Conservation (phyloP, 1,139 yeast species). For the Pichia sp. region DNA sequence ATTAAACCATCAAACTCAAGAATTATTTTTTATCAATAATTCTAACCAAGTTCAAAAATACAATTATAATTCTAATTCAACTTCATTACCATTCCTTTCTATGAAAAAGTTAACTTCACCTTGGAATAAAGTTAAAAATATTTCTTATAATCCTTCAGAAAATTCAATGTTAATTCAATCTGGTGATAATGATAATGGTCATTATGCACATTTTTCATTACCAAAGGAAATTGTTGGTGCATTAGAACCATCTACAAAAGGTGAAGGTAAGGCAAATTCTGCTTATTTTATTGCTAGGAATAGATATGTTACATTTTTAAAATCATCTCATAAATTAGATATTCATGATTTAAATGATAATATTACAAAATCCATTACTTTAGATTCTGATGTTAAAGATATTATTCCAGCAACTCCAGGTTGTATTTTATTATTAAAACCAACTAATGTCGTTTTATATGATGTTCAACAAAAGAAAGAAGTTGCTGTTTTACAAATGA, state of each 20-base stretch:
- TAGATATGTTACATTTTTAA: slow-evolving; percentile 79
- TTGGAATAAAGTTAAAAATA: slow-evolving; percentile 79
- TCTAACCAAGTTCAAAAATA: slow-evolving; percentile 83
- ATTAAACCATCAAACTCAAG: slow-evolving; percentile 49
- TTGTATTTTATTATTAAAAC: slow-evolving; percentile 67
- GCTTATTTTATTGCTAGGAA: slow-evolving; percentile 93
- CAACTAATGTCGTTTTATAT: slow-evolving; percentile 66
- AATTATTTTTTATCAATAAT: slow-evolving; percentile 67
- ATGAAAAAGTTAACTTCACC: slow-evolving; percentile 79
- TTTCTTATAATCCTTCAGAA: slow-evolving; percentile 91
- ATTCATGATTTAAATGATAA: slow-evolving; percentile 80
- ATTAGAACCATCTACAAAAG: slow-evolving; percentile 74
- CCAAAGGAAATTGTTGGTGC: slow-evolving; percentile 93
- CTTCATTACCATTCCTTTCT: slow-evolving; percentile 74
- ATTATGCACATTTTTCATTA: slow-evolving; percentile 68
- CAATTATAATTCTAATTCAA: slow-evolving; percentile 51
- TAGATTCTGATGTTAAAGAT: slow-evolving; percentile 68
- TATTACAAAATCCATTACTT: slow-evolving; percentile 71
- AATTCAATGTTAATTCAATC: slow-evolving; percentile 79
- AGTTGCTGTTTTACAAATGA: slow-evolving; percentile 62
- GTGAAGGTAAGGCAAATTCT: slow-evolving; percentile 76
- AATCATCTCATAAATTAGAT: slow-evolving; percentile 58
- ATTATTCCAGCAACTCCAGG: slow-evolving; percentile 82
- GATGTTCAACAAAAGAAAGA: slow-evolving; percentile 92
- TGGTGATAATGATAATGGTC: slow-evolving; percentile 57